phyloP scores from a whole-genome alignment of 2,329 filamentous ascomycete species.

The Xylaria sp. region DNA sequence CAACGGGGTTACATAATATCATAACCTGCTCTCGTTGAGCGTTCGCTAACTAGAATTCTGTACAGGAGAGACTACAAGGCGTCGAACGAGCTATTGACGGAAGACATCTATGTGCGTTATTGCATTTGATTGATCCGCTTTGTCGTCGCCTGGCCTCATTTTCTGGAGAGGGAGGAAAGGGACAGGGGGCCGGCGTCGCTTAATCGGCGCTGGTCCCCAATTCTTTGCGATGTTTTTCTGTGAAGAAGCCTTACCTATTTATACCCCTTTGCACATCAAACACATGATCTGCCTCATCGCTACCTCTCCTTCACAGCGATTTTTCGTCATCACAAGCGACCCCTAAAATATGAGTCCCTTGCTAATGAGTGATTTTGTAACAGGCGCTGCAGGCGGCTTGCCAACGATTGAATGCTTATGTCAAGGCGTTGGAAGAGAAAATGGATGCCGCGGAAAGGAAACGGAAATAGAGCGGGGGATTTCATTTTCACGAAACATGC shows the following conservation, averaged over 20 bases:
- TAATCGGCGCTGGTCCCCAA: constrained; percentile 28
- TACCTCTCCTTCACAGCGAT: neutral
- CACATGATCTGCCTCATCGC: constrained; percentile 1
- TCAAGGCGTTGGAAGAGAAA: constrained; percentile 83
- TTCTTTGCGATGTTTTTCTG: constrained; percentile 41
- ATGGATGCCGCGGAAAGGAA: constrained; percentile 72
- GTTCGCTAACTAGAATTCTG: constrained; percentile 36
- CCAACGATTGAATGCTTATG: constrained; percentile 84
- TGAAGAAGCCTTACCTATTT: constrained; percentile 40
- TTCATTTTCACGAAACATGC: constrained; percentile 15
- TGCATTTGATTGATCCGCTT: constrained; percentile 52
- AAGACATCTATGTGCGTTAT: constrained; percentile 91
- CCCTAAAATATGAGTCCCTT: constrained; percentile 6
- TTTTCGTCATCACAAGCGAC: constrained; percentile 13
- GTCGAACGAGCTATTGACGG: constrained; percentile 90
- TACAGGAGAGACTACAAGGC: constrained; percentile 83
- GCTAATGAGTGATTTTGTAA: constrained; percentile 34
- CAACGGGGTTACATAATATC: neutral
- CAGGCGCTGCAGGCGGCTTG: constrained; percentile 90
- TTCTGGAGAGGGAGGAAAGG: constrained; percentile 23
- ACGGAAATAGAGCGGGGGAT: constrained; percentile 65
- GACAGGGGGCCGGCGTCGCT: constrained; percentile 27
- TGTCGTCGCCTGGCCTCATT: constrained; percentile 36
- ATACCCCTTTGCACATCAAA: constrained; percentile 13
- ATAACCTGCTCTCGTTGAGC: neutral